phyloP scores from a whole-genome alignment of 345 rosid genomes.

The Populus tremula region DNA sequence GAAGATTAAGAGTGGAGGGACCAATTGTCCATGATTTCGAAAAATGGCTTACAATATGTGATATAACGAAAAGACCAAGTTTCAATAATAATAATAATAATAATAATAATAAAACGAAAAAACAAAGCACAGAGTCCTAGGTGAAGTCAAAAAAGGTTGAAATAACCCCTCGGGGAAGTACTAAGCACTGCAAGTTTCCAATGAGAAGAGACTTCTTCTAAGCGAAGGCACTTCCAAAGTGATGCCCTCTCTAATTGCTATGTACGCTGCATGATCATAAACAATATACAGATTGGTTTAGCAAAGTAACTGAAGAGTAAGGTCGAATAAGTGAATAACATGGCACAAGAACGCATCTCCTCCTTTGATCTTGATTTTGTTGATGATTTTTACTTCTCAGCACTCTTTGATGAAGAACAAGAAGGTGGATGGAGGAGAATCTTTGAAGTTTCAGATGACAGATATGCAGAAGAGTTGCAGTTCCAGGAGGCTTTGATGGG shows the following conservation, averaged over 20 bases:
- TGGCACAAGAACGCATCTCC: not conserved
- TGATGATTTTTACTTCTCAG: constrained; percentile 43
- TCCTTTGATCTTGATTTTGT: constrained; percentile 8
- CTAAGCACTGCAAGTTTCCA: not conserved
- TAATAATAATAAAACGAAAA: not conserved
- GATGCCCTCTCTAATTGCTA: not conserved
- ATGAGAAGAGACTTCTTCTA: not conserved
- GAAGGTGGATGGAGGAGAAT: not conserved
- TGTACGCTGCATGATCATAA: not conserved
- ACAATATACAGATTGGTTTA: not conserved
- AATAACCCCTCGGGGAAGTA: not conserved
- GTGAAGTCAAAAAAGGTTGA: not conserved
- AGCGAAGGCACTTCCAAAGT: not conserved
- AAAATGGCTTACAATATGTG: too few relatives aligned
- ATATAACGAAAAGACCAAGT: too few relatives aligned
- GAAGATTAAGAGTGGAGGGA: not conserved
- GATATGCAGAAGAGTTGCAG: constrained; percentile 37
- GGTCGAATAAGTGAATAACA: not conserved
- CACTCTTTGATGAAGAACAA: constrained; percentile 32
- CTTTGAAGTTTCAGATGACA: constrained; percentile 45
- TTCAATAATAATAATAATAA: too few relatives aligned
- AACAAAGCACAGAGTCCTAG: not conserved
- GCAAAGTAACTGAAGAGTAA: not conserved
- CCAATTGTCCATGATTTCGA: not conserved
- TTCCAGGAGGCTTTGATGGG: constrained; percentile 51